Conservation (phyloP, 1,139 yeast species). For the Insectozyma bohioensis region DNA sequence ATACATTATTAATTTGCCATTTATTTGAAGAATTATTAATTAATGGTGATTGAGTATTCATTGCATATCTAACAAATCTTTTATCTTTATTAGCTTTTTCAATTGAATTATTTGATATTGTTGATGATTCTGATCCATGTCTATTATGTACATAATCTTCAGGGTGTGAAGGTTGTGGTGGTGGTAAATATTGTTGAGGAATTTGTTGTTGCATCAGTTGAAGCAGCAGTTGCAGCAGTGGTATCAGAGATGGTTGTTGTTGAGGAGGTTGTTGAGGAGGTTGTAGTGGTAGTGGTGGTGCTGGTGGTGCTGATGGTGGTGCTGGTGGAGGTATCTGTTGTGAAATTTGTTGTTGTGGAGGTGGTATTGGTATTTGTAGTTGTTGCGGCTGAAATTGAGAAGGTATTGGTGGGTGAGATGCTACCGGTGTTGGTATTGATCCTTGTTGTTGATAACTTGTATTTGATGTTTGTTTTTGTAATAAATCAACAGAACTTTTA, state of each 20-base stretch:
- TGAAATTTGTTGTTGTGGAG: slow-evolving; percentile 1
- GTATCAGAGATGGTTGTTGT: slow-evolving; percentile 1
- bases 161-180: slow-evolving; percentile 1
- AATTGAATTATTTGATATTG: slow-evolving; percentile 31
- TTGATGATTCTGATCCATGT: slow-evolving; percentile 40
- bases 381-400: background rate
- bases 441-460: slow-evolving; percentile 1
- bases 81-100: slow-evolving; percentile 32
- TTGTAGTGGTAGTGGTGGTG: background rate
- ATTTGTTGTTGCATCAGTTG: background rate
- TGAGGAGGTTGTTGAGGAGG: background rate
- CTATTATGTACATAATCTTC: slow-evolving; percentile 25
- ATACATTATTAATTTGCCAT: slow-evolving; percentile 72
- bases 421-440: too few relatives aligned
- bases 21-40: slow-evolving; percentile 23
- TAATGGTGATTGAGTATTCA: slow-evolving; percentile 35
- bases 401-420: background rate
- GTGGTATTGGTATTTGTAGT: background rate
- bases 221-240: background rate
- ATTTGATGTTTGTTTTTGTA: too few relatives aligned
- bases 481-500: slow-evolving; percentile 20
- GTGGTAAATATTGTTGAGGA: slow-evolving; percentile 1
- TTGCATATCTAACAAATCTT: slow-evolving; percentile 46
- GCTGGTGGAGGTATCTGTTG: too few relatives aligned
- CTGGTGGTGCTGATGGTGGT: too few relatives aligned